These are phyloP conservation scores for Fonsecaea pedrosoi DNA, from an alignment of 2,329 filamentous ascomycete species.

Conservation along the genomic window DNA sequence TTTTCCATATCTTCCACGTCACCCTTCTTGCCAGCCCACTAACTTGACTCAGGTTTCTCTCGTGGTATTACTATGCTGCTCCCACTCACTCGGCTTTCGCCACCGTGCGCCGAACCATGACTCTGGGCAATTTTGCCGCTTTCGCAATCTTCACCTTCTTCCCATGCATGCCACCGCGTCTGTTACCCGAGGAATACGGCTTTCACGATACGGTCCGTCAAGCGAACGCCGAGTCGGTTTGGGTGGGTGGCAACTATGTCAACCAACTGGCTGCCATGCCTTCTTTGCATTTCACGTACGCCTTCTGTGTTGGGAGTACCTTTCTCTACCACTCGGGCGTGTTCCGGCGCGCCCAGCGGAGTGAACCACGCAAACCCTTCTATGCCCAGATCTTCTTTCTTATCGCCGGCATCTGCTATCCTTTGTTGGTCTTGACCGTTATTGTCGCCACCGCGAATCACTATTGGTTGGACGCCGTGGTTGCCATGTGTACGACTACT, in stretches of 20 bases:
- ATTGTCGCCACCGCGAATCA: slow-evolving; percentile 67
- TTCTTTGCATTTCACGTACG: slow-evolving; percentile 63
- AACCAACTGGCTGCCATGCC: slow-evolving; percentile 67
- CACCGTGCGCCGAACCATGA: slow-evolving; percentile 64
- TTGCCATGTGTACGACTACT: slow-evolving; percentile 57
- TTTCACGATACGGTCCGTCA: slow-evolving; percentile 69
- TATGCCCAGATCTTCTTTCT: slow-evolving; percentile 47
- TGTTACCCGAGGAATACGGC: slow-evolving; percentile 65
- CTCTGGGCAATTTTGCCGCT: slow-evolving; percentile 66
- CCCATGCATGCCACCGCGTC: slow-evolving; percentile 69
- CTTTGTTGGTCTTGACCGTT: slow-evolving; percentile 56
- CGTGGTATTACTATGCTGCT: slow-evolving; percentile 52
- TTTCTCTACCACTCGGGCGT: slow-evolving; percentile 61
- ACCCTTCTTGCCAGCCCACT: slow-evolving; percentile 8
- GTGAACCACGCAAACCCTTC: slow-evolving; percentile 50
- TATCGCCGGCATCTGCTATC: slow-evolving; percentile 57
- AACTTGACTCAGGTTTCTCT: slow-evolving; percentile 47
- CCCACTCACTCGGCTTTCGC: slow-evolving; percentile 60
- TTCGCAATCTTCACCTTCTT: slow-evolving; percentile 68
- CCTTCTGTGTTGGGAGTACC: slow-evolving; percentile 62
- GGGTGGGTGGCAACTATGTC: slow-evolving; percentile 63
- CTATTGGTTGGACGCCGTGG: slow-evolving; percentile 62
- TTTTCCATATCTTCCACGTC: slow-evolving; percentile 12
- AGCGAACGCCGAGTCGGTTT: slow-evolving; percentile 60
- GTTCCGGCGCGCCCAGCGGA: slow-evolving; percentile 52